These are phyloP conservation scores for Epichloe hybrida DNA, from an alignment of 2,329 filamentous ascomycete species.

Conservation along the genomic window DNA sequence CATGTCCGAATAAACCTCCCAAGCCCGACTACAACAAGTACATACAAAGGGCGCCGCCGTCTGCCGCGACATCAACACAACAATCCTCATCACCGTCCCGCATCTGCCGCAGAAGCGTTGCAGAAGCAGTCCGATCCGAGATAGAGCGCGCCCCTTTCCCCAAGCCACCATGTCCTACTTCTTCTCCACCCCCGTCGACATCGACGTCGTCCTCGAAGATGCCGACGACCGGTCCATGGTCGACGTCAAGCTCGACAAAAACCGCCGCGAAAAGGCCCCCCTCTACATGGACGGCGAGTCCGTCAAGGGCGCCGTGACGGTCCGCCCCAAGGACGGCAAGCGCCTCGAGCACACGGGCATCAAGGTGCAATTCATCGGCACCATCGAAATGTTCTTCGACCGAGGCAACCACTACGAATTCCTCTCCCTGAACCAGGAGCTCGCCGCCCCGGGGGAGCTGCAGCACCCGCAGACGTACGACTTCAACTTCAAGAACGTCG, in stretches of 20 bases:
- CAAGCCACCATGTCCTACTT: conserved; percentile 72
- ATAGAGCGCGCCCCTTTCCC: background rate
- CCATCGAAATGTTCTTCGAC: conserved; percentile 99
- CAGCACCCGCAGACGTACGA: conserved; percentile 98
- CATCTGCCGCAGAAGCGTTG: background rate
- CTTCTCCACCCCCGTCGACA: conserved; percentile 96
- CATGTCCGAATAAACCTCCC: too few relatives aligned
- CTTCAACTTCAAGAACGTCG: conserved; percentile 99
- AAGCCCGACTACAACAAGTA: too few relatives aligned
- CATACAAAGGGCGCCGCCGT: too few relatives aligned
- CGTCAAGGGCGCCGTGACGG: conserved; percentile 89
- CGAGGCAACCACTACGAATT: conserved; percentile 99
- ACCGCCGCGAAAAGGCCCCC: conserved; percentile 88
- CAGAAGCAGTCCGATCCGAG: background rate
- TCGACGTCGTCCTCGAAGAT: conserved; percentile 95
- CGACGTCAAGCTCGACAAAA: conserved; percentile 97
- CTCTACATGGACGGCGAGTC: conserved; percentile 97
- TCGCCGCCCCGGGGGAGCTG: conserved; percentile 94
- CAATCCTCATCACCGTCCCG: background rate
- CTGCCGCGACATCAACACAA: background rate
- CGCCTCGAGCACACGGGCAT: conserved; percentile 95
- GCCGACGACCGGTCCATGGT: conserved; percentile 89
- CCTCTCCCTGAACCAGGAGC: conserved; percentile 89
- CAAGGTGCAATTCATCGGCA: conserved; percentile 98
- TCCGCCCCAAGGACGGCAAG: conserved; percentile 96